A percentile compares a stretch with the other conserved stretches of the same genome.
Evolutionary conservation across 257 asterid genomes (phyloP).

Genomic region (Solanum pennellii): DNA sequence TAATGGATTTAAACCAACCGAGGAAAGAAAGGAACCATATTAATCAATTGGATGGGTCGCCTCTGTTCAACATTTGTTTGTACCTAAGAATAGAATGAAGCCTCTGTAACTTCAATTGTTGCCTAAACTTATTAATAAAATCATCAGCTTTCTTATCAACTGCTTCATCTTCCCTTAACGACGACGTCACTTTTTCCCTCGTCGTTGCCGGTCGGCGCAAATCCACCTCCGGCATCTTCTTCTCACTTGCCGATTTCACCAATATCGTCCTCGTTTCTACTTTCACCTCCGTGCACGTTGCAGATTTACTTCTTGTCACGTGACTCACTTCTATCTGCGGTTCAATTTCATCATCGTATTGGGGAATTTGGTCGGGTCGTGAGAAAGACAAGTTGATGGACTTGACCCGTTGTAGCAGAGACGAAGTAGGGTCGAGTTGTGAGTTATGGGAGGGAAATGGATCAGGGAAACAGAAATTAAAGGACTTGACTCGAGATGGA

Average conservation of each 20-base stretch:
- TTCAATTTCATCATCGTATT: not conserved
- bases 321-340: not conserved
- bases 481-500: constrained; percentile 13
- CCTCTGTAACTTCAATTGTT: constrained; percentile 62
- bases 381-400: constrained; percentile 14
- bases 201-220: constrained; percentile 26
- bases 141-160: constrained; percentile 58
- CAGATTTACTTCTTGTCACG: not conserved
- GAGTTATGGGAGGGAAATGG: not conserved
- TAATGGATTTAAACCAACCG: too few relatives aligned
- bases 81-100: constrained; percentile 42
- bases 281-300: not conserved
- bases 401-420: constrained; percentile 16
- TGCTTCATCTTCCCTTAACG: constrained; percentile 31
- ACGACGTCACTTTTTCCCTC: constrained; percentile 7
- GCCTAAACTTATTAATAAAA: constrained; percentile 49
- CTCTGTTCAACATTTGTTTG: constrained; percentile 27
- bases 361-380: not conserved
- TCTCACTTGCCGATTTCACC: constrained; percentile 51
- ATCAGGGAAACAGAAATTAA: constrained; percentile 8
- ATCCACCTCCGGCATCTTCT: constrained; percentile 4
- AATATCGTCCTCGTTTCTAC: not conserved
- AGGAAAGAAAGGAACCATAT: not conserved
- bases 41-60: not conserved
- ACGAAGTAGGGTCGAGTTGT: not conserved